Base-by-base conservation (phyloP, 768 basidiomycete species). In the Tricholoma sp. region DNA sequence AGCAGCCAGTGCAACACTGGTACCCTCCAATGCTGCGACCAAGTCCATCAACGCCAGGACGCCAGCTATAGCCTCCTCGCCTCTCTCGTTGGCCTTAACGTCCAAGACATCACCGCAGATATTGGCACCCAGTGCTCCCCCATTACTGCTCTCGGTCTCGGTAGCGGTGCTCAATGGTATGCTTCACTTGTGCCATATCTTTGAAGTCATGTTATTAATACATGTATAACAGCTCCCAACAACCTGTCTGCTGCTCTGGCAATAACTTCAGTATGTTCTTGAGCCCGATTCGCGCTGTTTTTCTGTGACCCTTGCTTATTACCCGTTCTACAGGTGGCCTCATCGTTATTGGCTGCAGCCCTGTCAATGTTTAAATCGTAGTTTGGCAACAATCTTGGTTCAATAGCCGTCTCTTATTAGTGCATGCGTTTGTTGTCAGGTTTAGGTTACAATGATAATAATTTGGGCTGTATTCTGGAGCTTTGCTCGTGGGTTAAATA, bases 61-160 rank as follows among this genome's bases (percentile, higher is more conserved):
- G 7, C 3, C 1, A 12, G 16, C 5, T 8, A 27, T 16, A 34
- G 7, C n/a, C 4, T 27, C 12, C 24, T 56, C 24, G 1, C 29
- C 14, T 10, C 9, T 14, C 22, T 47, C 16, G 9, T 47, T 5
- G 32, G 46, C 46, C 3, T 50, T n/a, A n/a, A 56, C 19, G 18
- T 50, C 29, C 24, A 47, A n/a, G 24, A 10, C 5, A 19, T 56
- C 14, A 49, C 46, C n/a, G 55, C n/a, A 24, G 4, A 9, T 18
- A 37, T 56, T 27, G 55, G 55, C 18, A 18, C 24, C 14, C 45
- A 56, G 45, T 56, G 55, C 41, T 18, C 10, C 46, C 55, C 55
- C 12, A 2, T 56, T 4, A 50, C 22, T 21, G 55, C 29, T 0
- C 29, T 49, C 16, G 55, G 55, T 32, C 29, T 50, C 16, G 46